phyloP scores from a whole-genome alignment of 2,329 filamentous ascomycete genomes.

The Fusarium mundagurra region DNA sequence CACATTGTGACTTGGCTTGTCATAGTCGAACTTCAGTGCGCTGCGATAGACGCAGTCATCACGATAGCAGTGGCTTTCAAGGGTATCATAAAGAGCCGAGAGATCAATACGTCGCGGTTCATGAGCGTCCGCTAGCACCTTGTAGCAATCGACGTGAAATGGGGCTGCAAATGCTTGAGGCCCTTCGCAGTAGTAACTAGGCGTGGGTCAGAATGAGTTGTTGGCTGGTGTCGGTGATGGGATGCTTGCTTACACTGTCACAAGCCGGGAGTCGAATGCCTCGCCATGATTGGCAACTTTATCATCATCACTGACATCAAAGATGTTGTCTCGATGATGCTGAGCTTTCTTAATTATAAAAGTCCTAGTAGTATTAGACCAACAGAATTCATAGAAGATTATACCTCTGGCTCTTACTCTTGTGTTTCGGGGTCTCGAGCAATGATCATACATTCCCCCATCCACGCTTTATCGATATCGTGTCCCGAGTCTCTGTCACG shows the following conservation, averaged over 20 bases:
- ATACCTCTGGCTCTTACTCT: neutral
- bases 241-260: neutral
- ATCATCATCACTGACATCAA: neutral
- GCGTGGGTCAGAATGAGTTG: fast-evolving
- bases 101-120: neutral
- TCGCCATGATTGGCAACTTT: neutral
- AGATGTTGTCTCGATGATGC: neutral
- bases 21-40: neutral
- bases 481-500: neutral
- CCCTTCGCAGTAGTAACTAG: neutral
- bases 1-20: neutral
- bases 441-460: neutral
- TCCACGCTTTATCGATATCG: neutral
- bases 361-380: neutral
- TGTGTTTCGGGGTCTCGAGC: neutral
- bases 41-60: fast-evolving
- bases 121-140: neutral
- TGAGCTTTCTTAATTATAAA: neutral
- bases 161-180: neutral
- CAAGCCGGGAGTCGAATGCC: neutral
- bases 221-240: neutral
- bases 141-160: neutral
- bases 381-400: fast-evolving
- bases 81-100: neutral
- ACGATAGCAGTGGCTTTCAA: neutral